Conservation (phyloP, 1,284 basidiomycete genomes). For the Exsudoporus floridanus region DNA sequence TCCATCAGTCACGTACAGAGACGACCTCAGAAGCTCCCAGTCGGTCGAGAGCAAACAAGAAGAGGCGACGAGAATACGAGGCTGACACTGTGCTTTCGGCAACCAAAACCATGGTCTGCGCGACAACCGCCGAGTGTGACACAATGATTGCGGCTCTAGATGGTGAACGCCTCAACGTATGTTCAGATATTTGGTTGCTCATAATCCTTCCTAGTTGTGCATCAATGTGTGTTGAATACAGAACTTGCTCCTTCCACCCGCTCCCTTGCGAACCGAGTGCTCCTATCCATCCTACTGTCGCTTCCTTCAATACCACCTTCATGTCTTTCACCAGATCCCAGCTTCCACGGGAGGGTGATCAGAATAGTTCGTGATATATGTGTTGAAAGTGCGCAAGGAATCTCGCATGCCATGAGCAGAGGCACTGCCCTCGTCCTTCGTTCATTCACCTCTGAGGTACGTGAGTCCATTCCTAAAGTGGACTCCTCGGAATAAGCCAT, state of each 20-base stretch:
- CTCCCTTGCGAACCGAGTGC: slow-evolving; percentile 57
- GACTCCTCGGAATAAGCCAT: not conserved
- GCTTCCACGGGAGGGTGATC: slow-evolving; percentile 47
- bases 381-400: slow-evolving; percentile 51
- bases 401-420: slow-evolving; percentile 57
- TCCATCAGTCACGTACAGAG: slow-evolving; percentile 38
- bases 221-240: slow-evolving; percentile 46
- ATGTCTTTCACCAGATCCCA: slow-evolving; percentile 54
- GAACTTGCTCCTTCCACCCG: slow-evolving; percentile 52
- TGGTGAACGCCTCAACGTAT: slow-evolving; percentile 42
- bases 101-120: slow-evolving; percentile 49
- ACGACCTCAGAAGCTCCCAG: slow-evolving; percentile 17
- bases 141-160: slow-evolving; percentile 59
- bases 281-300: slow-evolving; percentile 55
- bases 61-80: slow-evolving; percentile 71
- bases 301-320: slow-evolving; percentile 56
- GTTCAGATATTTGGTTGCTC: slow-evolving; percentile 1
- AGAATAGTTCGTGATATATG: slow-evolving; percentile 48
- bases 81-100: slow-evolving; percentile 75
- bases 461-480: slow-evolving; percentile 6
- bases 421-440: slow-evolving; percentile 53
- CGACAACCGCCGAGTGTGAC: slow-evolving; percentile 51
- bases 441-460: slow-evolving; percentile 35
- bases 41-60: slow-evolving; percentile 66
- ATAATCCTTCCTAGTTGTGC: slow-evolving; percentile 44